Percentiles rank a stretch among this genome's conserved stretches.
phyloP scores from a whole-genome alignment of 345 rosid species.

The Salix arbutifolia region DNA sequence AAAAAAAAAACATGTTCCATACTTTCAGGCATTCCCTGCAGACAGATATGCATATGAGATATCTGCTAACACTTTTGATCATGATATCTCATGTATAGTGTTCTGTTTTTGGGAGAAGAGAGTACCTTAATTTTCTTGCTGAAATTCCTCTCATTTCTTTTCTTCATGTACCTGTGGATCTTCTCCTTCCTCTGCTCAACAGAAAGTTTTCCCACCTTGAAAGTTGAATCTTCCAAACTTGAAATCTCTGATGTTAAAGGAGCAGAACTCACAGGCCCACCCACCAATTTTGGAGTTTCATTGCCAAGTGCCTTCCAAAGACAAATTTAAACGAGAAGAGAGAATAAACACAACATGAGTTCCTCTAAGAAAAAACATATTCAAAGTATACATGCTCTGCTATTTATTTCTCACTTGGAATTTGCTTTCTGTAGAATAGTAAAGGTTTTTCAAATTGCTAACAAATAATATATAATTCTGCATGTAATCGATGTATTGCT shows the following conservation, averaged over 20 bases:
- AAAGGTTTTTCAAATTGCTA: neutral
- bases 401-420: neutral
- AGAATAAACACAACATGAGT: neutral
- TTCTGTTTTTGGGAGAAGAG: neutral
- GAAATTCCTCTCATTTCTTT: conserved; percentile 90
- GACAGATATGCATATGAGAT: neutral
- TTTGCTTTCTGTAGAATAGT: neutral
- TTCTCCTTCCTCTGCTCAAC: conserved; percentile 88
- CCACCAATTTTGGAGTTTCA: conserved; percentile 47
- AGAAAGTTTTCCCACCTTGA: conserved; percentile 68
- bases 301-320: conserved; percentile 39
- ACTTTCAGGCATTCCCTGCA: neutral
- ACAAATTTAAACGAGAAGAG: neutral
- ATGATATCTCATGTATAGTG: neutral
- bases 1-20: neutral
- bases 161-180: conserved; percentile 89
- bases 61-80: neutral
- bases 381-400: neutral
- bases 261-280: conserved; percentile 32
- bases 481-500: neutral
- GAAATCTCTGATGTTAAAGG: conserved; percentile 58
- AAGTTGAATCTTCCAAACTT: conserved; percentile 66
- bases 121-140: conserved; percentile 92
- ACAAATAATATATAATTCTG: neutral
- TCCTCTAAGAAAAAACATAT: neutral